Percentiles rank a stretch among this genome's conserved stretches.
Evolutionary conservation across 176 grass and related monocot genomes (phyloP).

Genomic region (Rhipidocladum racemiflorum): DNA sequence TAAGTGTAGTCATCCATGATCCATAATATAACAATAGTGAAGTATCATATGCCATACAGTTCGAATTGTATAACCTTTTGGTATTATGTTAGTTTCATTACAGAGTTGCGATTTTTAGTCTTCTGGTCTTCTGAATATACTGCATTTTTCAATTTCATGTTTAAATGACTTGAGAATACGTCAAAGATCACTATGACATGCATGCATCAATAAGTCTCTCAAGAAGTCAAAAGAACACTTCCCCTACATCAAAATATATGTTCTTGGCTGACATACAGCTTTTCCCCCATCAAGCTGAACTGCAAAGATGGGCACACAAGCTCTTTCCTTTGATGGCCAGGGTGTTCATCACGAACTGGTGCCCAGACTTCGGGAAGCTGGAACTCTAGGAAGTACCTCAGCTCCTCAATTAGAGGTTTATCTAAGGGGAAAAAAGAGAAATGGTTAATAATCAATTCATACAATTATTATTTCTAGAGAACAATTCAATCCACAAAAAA

Average conservation of each 20-base stretch:
- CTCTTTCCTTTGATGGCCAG: conserved; percentile 60
- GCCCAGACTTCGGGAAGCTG: conserved; percentile 65
- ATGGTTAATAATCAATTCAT: not conserved
- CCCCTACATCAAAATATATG: not conserved
- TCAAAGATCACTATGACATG: not conserved
- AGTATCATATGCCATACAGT: not conserved
- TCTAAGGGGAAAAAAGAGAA: conserved; percentile 36
- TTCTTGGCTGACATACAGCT: conserved; percentile 62
- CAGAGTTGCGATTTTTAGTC: not conserved
- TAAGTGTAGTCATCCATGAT: not conserved
- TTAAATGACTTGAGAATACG: not conserved
- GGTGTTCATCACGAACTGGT: conserved; percentile 48
- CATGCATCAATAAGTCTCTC: not conserved
- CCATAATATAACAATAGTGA: not conserved
- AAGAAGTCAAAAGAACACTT: not conserved
- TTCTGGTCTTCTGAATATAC: not conserved
- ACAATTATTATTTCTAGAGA: not conserved
- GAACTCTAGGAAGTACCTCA: conserved; percentile 73
- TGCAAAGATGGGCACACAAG: conserved; percentile 66
- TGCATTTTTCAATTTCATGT: not conserved
- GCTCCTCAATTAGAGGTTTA: conserved; percentile 72
- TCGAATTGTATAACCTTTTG: not conserved
- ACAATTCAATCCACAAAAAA: not conserved
- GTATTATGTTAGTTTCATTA: not conserved
- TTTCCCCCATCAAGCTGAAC: conserved; percentile 69